Evolutionary conservation across 2,329 filamentous ascomycete genomes (phyloP).

Genomic region (Aspergillus sp.): DNA sequence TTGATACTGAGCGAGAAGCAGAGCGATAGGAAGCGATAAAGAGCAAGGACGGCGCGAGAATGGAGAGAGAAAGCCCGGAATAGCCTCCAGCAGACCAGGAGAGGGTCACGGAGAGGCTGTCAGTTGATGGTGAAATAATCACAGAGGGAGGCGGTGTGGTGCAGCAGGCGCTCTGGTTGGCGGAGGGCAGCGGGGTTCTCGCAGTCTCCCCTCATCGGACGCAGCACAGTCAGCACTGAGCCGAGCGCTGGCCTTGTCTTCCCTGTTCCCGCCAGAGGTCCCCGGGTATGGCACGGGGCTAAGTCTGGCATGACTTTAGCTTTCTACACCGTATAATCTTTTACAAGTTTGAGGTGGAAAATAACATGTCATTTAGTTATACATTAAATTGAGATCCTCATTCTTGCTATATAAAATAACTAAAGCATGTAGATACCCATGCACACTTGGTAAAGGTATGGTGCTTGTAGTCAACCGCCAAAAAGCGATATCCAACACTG

Average conservation of each 20-base stretch:
- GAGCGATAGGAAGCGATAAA: not conserved
- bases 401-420: not conserved
- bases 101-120: slow-evolving; percentile 17
- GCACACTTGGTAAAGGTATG: not conserved
- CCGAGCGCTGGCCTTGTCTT: too few species aligned
- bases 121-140: slow-evolving; percentile 14
- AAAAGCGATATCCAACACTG: not conserved
- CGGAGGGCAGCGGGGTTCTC: slow-evolving; percentile 3
- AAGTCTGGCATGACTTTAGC: too few species aligned
- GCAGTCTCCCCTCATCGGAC: slow-evolving; percentile 1
- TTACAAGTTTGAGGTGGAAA: not conserved
- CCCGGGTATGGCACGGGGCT: too few species aligned
- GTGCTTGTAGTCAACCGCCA: not conserved
- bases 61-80: slow-evolving; percentile 8
- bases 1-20: not conserved
- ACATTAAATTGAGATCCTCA: not conserved
- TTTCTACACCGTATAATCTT: too few species aligned
- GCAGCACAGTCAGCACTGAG: not conserved
- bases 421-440: not conserved
- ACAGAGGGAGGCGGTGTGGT: slow-evolving; percentile 10
- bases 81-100: not conserved
- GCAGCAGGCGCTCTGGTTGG: not conserved
- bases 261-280: too few species aligned
- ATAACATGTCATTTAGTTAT: not conserved
- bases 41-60: slow-evolving; percentile 7